Evolutionary conservation across 768 basidiomycete genomes (phyloP).

Genomic region (Leccinum obscurum): DNA sequence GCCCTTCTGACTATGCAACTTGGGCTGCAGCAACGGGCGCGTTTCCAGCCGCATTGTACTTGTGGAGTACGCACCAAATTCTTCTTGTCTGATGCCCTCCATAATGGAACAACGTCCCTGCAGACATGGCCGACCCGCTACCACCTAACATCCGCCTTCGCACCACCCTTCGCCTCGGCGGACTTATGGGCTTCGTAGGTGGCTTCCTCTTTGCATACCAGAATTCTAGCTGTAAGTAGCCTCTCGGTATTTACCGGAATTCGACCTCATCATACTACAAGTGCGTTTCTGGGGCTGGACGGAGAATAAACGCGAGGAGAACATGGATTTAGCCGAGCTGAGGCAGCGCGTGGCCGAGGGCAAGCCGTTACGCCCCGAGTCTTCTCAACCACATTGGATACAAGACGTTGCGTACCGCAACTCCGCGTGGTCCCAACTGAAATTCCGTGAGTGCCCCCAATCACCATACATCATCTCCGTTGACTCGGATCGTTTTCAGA

Average conservation of each 20-base stretch:
- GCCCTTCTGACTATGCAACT: slow-evolving; percentile 81
- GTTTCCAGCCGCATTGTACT: slow-evolving; percentile 77
- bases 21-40: slow-evolving; percentile 82
- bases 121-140: slow-evolving; percentile 49
- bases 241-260: slow-evolving; percentile 9
- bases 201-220: slow-evolving; percentile 96
- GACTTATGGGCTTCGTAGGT: slow-evolving; percentile 80
- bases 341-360: slow-evolving; percentile 72
- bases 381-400: slow-evolving; percentile 79
- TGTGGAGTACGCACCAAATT: slow-evolving; percentile 64
- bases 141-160: slow-evolving; percentile 38
- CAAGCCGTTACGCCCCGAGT: slow-evolving; percentile 84
- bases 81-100: slow-evolving; percentile 1
- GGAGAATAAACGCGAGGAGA: slow-evolving; percentile 83
- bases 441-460: slow-evolving; percentile 65
- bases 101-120: slow-evolving; percentile 14
- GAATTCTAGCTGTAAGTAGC: slow-evolving; percentile 72
- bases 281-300: slow-evolving; percentile 96
- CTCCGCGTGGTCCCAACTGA: slow-evolving; percentile 91
- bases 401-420: slow-evolving; percentile 86
- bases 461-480: slow-evolving; percentile 5
- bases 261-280: slow-evolving; percentile 32
- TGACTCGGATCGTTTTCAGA: slow-evolving; percentile 40
- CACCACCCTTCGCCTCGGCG: slow-evolving; percentile 53
- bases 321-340: slow-evolving; percentile 76